Percentiles rank a stretch among this genome's conserved stretches.
Evolutionary conservation across 257 asterid genomes (phyloP).

Genomic region (Hygrophila difformis): DNA sequence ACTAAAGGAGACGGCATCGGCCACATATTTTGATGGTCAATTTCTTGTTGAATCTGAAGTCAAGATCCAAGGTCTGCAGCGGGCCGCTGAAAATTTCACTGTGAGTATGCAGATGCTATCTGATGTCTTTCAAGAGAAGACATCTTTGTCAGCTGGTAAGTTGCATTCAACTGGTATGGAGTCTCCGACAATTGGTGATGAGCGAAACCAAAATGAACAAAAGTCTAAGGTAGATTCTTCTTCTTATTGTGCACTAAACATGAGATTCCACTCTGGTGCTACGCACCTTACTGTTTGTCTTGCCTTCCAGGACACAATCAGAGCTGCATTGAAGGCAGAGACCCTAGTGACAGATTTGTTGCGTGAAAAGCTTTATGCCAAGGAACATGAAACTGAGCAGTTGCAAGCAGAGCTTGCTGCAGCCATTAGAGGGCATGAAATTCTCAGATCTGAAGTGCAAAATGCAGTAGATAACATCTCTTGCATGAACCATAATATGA

Average conservation of each 20-base stretch:
- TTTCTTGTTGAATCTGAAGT: conserved; percentile 75
- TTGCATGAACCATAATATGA: conserved; percentile 68
- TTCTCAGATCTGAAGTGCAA: conserved; percentile 80
- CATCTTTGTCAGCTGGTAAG: conserved; percentile 28
- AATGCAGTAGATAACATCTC: conserved; percentile 70
- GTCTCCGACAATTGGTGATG: conserved; percentile 21
- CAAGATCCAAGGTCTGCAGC: conserved; percentile 75
- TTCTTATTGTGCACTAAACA: not conserved
- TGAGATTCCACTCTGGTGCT: not conserved
- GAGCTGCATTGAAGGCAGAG: conserved; percentile 78
- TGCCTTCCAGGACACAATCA: conserved; percentile 39
- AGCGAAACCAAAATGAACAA: conserved; percentile 19
- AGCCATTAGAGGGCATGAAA: conserved; percentile 65
- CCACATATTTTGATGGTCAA: conserved; percentile 30
- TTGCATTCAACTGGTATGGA: conserved; percentile 18
- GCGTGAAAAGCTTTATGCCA: conserved; percentile 80
- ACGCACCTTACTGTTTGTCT: not conserved
- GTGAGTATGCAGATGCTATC: conserved; percentile 47
- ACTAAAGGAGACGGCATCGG: conserved; percentile 22
- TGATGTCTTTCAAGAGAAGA: conserved; percentile 43
- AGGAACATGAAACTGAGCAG: conserved; percentile 75
- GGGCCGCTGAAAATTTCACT: conserved; percentile 60
- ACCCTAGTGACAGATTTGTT: conserved; percentile 65
- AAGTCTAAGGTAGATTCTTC: conserved; percentile 17
- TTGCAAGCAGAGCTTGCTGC: conserved; percentile 94